A percentile compares a stretch with the other conserved stretches of the same genome.
These are phyloP conservation scores for Mortierella sp. DNA, from an alignment of 371 early-diverging fungal species.

Conservation along the genomic window DNA sequence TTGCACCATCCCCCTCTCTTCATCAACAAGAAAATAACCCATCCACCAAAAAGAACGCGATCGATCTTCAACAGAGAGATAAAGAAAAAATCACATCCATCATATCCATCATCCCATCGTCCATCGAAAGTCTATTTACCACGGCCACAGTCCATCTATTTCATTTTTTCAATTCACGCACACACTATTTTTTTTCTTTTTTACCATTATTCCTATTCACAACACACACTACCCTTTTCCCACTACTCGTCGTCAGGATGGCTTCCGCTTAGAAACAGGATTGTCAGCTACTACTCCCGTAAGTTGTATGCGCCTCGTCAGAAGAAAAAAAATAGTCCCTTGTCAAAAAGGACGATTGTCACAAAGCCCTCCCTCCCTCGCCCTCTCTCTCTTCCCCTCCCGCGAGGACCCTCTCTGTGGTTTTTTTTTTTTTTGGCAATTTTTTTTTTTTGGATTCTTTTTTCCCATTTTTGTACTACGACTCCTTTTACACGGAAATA, in stretches of 20 bases:
- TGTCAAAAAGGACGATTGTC: too few relatives aligned
- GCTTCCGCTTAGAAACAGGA: background rate
- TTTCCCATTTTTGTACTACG: background rate
- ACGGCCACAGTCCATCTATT: too few relatives aligned
- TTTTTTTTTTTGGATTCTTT: background rate
- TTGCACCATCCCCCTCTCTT: background rate
- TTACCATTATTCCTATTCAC: background rate
- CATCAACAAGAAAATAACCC: background rate
- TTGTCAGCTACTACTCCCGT: too few relatives aligned
- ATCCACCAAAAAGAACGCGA: background rate
- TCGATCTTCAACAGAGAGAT: conserved; percentile 3
- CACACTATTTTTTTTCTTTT: background rate
- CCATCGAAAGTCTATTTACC: too few relatives aligned
- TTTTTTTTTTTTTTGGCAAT: background rate
- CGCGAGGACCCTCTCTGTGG: background rate
- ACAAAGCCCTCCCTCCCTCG: background rate
- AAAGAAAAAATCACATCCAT: background rate
- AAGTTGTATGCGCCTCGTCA: too few relatives aligned
- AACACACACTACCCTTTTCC: too few relatives aligned
- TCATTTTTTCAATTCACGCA: too few relatives aligned
- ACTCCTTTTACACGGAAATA: background rate
- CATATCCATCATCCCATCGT: background rate
- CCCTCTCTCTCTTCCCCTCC: background rate
- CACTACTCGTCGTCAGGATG: background rate
- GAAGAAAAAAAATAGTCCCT: too few relatives aligned